Conservation (phyloP, 768 basidiomycete species). For the Suillus fuscotomentosus region DNA sequence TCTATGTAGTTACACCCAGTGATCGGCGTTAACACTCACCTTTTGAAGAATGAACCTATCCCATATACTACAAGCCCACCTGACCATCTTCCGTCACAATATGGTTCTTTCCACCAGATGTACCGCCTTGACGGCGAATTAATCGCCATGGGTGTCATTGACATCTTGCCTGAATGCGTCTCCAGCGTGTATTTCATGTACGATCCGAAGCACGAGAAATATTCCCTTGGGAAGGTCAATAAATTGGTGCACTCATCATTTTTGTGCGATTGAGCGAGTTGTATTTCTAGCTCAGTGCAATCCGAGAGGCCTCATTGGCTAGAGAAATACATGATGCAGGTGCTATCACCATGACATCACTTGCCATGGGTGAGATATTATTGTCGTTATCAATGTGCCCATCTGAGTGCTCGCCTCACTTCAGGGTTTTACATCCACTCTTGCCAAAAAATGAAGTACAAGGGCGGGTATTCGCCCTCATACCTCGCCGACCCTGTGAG, state of each 20-base stretch:
- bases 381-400: background rate
- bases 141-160: conserved; percentile 85
- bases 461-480: conserved; percentile 90
- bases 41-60: conserved; percentile 54
- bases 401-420: background rate
- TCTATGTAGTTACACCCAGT: background rate
- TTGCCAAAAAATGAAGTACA: conserved; percentile 95
- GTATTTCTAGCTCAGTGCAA: conserved; percentile 67
- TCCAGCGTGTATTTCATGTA: conserved; percentile 92
- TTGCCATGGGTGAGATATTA: conserved; percentile 79
- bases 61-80: conserved; percentile 51
- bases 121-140: conserved; percentile 81
- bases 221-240: conserved; percentile 78
- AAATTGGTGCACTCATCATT: background rate
- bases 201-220: conserved; percentile 62
- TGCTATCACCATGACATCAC: conserved; percentile 52
- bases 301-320: conserved; percentile 77
- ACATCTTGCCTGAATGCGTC: conserved; percentile 85
- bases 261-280: background rate
- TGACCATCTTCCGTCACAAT: conserved; percentile 63
- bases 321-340: conserved; percentile 76
- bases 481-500: conserved; percentile 83
- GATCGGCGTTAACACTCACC: conserved; percentile 1
- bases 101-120: conserved; percentile 92
- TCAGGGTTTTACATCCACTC: conserved; percentile 91